Conservation (phyloP, 306 rosid species). For the Vigna trinervia region DNA sequence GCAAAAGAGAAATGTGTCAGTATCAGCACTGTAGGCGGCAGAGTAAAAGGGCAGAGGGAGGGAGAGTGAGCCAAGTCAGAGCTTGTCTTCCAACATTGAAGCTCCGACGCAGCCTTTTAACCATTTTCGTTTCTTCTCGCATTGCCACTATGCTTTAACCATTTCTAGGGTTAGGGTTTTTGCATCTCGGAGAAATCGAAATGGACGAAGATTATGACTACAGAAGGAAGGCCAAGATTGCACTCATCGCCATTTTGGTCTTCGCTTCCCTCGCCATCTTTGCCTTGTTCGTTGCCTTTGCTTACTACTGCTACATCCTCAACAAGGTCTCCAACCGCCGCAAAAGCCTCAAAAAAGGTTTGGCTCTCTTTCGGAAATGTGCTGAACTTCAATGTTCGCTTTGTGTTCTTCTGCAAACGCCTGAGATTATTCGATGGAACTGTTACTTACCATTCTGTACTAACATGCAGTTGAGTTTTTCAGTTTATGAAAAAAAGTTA, state of each 20-base stretch:
- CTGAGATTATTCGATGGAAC: neutral
- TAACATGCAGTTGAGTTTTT: neutral
- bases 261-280: conserved; percentile 79
- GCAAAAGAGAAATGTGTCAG: conserved; percentile 21
- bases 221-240: conserved; percentile 64
- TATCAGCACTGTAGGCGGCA: conserved; percentile 57
- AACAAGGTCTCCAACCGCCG: conserved; percentile 74
- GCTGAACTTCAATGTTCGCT: neutral
- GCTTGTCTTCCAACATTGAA: conserved; percentile 42
- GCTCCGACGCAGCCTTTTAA: conserved; percentile 16
- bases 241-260: conserved; percentile 58
- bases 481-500: neutral
- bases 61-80: conserved; percentile 36
- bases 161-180: conserved; percentile 20
- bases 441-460: neutral
- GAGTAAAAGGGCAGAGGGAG: conserved; percentile 29
- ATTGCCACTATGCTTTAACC: neutral
- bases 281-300: conserved; percentile 72
- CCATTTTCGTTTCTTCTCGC: conserved; percentile 21
- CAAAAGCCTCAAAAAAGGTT: conserved; percentile 56
- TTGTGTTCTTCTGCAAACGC: neutral
- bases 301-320: conserved; percentile 88
- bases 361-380: conserved; percentile 6
- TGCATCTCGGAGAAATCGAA: neutral
- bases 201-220: conserved; percentile 73